Evolutionary conservation across 1,284 basidiomycete genomes (phyloP), one percentile per base, ranked within the genome.

Genomic region (Heliocybe sulcata): DNA sequence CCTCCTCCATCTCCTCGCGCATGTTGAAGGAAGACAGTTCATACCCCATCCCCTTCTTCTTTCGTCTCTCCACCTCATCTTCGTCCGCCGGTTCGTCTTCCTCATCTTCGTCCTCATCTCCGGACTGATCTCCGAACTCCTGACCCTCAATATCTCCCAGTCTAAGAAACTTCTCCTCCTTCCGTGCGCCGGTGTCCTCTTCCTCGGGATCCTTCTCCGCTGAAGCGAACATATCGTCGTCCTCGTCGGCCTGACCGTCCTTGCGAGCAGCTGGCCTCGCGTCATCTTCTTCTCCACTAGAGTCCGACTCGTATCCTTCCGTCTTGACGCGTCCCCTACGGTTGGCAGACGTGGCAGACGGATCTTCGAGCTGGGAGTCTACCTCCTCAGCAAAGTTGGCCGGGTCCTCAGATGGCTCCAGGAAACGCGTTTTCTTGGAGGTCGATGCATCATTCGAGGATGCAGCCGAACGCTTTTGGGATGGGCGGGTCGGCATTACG

Each of bases 1-100:
- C 97, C 68, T 97, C 92, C 64, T 92, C 86, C 88, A 99, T 95
- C 79, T 99, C 97, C 61, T 91, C 88, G 61, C 94, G 90, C 97
- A 99, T 98, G 70, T 99, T 98, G 82, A 99, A 99, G 29, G 90
- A 90, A 8, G 92, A 95, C 12, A 98, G 68, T 64, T 95, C 90
- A 69, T 77, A 94, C 1, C 95, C 97, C 94, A 97, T 96, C 23
- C 90, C 92, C 27, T 79, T 83, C 66, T 91, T 92, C 72, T 82
- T 84, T 66, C 79, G 72, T 64, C 85, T 77, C 66, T 82, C 77
- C 20, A 78, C 80, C 54, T 90, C 91, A 64, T 92, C 90, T 64
- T 94, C 90, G 62, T 91, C 89, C 61, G 83, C 87, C 0, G 71
- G 71, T 9, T 72, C 76, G n/a, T 69, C 73, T 12, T 68, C 73